phyloP scores from a whole-genome alignment of 768 basidiomycete genomes.

The Boletus reticuloceps region DNA sequence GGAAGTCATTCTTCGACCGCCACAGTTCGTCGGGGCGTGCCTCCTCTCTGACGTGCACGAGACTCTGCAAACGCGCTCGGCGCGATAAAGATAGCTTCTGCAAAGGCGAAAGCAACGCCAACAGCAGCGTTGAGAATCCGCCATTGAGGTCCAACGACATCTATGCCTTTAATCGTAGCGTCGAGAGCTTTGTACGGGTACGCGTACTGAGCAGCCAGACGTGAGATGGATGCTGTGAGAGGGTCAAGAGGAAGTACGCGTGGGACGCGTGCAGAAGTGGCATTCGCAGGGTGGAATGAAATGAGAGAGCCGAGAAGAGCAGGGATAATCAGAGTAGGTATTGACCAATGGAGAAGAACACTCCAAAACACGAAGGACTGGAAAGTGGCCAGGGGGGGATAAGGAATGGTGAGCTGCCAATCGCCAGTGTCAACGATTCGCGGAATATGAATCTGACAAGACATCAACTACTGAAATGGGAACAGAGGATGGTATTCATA shows the following conservation, averaged over 20 bases:
- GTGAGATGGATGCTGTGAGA: constrained; percentile 60
- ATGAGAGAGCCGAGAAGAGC: constrained; percentile 54
- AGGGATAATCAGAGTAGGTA: constrained; percentile 63
- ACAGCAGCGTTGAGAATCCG: constrained; percentile 55
- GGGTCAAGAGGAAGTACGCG: constrained; percentile 47
- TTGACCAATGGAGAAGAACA: constrained; percentile 57
- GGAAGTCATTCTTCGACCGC: constrained; percentile 20
- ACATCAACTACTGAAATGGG: neutral
- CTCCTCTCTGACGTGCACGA: constrained; percentile 22
- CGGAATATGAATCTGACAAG: constrained; percentile 16
- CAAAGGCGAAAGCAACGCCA: constrained; percentile 63
- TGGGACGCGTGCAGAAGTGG: constrained; percentile 20
- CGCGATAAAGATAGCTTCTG: constrained; percentile 56
- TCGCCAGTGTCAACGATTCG: constrained; percentile 2
- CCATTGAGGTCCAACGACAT: constrained; percentile 55
- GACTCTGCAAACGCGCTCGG: constrained; percentile 39
- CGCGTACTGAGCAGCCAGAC: constrained; percentile 58
- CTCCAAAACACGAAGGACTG: constrained; percentile 48
- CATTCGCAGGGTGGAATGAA: constrained; percentile 54
- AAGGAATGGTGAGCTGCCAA: constrained; percentile 36
- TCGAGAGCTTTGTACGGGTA: constrained; percentile 45
- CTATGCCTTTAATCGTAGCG: constrained; percentile 36
- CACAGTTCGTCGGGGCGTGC: constrained; percentile 22
- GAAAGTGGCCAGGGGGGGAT: constrained; percentile 48
- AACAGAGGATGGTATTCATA: constrained; percentile 21